Conservation (phyloP, 192 early-diverging fungal species). For the Coemansia asiatica region DNA sequence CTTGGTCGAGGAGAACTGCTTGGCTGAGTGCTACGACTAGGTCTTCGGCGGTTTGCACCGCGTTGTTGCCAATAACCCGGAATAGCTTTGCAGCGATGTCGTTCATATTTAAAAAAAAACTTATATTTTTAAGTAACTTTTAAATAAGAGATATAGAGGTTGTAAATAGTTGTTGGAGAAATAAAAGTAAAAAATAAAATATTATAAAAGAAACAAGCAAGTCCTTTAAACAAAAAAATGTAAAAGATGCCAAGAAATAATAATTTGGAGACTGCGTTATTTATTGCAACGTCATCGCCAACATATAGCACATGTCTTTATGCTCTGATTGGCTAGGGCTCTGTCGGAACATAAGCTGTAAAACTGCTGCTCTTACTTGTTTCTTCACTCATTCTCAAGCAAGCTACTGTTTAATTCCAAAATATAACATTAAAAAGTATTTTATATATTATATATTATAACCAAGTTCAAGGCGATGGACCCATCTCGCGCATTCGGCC, state of each 20-base stretch:
- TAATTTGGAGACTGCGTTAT: too few relatives aligned
- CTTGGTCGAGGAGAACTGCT: conserved; percentile 24
- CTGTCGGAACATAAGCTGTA: too few relatives aligned
- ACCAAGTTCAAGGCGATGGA: conserved; percentile 21
- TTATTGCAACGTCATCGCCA: conserved; percentile 2
- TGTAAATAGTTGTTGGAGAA: neutral
- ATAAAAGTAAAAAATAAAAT: neutral
- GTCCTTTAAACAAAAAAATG: neutral
- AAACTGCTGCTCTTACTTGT: too few relatives aligned
- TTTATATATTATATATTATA: too few relatives aligned
- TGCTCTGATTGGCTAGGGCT: too few relatives aligned
- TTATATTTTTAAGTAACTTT: neutral
- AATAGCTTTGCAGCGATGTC: conserved; percentile 9
- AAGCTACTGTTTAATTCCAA: too few relatives aligned
- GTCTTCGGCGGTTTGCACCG: conserved; percentile 25
- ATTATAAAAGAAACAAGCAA: conserved; percentile 10
- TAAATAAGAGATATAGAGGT: conserved; percentile 1
- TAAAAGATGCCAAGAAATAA: too few relatives aligned
- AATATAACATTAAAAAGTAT: too few relatives aligned
- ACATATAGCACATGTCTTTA: too few relatives aligned
- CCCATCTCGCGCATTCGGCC: conserved; percentile 52
- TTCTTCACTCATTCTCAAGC: too few relatives aligned
- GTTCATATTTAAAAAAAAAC: conserved; percentile 1
- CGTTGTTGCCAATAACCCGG: conserved; percentile 15
- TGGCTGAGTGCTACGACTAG: conserved; percentile 38